Base-by-base conservation (phyloP, 768 basidiomycete species). In the Mrakia blollopis region DNA sequence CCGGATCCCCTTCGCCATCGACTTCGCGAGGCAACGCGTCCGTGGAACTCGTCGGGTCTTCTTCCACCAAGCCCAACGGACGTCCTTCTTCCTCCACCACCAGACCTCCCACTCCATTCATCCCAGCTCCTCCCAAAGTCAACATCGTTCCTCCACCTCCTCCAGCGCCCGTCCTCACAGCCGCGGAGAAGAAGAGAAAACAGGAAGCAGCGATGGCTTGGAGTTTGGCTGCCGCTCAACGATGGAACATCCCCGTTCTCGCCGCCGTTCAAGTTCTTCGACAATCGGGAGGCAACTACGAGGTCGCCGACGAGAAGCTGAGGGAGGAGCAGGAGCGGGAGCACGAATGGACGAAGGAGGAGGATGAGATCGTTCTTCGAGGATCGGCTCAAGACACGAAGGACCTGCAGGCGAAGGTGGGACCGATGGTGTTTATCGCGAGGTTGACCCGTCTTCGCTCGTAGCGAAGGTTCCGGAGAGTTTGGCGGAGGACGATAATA, bases 281-380 rank as follows among this genome's bases (percentile, higher is more conserved):
- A 21, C 35, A 35, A 21, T 18, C 18, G 6, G 65, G 65, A 37
- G 65, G 65, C 0, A 41, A 68, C 39, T 21, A n/a, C 25, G 25
- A 65, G 63, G 11, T 50, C 47, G 47, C 47, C 47, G 47, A 50
- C 16, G 47, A 50, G 47, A 50, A 50, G 47, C 16, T 57, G 25
- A 57, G 25, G 57, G 57, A 25, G 57, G 57, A 57, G 57, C 57
- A 57, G 57, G 28, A 57, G 57, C 25, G 3, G 37, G 25, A 44
- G 35, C 39, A 68, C 37, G 65, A 39, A 39, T 68, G 65, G 65
- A 68, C 65, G n/a, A 21, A 68, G 65, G 65, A 68, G n/a, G 65
- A 68, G 39, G 65, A 68, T 25, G 37, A 41, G 65, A 41, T 68
- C 21, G 65, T 68, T 2, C 35, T 35, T 39, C 13, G 37, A 21